Evolutionary conservation across 2,329 filamentous ascomycete genomes (phyloP).

Genomic region (Ophiostoma ulmi): DNA sequence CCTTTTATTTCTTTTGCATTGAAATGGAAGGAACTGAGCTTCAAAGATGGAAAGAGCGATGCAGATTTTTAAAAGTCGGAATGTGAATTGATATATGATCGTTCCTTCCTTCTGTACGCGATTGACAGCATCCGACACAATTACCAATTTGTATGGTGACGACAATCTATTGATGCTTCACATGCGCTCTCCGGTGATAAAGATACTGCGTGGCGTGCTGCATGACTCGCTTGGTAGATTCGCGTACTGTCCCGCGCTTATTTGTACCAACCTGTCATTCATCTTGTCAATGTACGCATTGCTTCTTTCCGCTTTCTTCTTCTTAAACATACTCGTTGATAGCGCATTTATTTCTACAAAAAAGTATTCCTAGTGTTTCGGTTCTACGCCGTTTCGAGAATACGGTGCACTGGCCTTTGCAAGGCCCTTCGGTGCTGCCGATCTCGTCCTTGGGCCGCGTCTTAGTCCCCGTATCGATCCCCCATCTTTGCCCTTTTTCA

Average conservation of each 20-base stretch:
- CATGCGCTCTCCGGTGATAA: not conserved
- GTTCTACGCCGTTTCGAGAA: too few relatives aligned
- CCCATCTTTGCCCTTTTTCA: not conserved
- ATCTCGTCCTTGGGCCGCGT: conserved; percentile 8
- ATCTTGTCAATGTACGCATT: not conserved
- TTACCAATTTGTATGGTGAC: not conserved
- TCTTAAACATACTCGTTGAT: not conserved
- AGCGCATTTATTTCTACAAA: too few relatives aligned
- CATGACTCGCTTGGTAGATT: not conserved
- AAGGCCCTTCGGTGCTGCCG: not conserved
- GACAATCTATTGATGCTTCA: not conserved
- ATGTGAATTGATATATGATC: not conserved
- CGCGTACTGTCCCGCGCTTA: not conserved
- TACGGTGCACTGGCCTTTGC: not conserved
- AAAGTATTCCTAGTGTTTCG: too few relatives aligned
- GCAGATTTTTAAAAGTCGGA: too few relatives aligned
- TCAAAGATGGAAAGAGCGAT: too few relatives aligned
- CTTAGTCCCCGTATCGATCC: conserved; percentile 3
- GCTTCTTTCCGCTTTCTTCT: not conserved
- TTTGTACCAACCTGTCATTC: too few relatives aligned
- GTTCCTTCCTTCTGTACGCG: not conserved
- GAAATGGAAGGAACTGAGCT: too few relatives aligned
- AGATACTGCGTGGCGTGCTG: too few relatives aligned
- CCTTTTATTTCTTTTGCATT: not conserved
- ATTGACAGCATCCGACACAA: not conserved